These are phyloP conservation scores for Styphnolobium japonicum DNA, from an alignment of 306 rosid species.

Conservation along the genomic window DNA sequence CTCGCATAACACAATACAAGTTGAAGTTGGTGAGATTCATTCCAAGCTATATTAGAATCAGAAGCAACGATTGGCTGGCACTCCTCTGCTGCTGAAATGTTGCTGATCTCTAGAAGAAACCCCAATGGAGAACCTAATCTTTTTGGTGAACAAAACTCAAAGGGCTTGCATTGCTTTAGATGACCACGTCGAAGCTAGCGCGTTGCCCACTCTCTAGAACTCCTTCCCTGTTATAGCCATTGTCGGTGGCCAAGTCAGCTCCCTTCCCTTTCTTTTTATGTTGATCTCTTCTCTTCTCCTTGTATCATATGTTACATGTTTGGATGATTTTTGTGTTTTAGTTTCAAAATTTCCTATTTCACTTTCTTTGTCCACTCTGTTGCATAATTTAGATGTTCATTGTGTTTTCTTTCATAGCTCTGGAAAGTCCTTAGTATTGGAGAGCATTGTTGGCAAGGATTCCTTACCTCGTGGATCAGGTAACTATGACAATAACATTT, in stretches of 20 bases:
- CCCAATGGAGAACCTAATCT: conserved; percentile 91
- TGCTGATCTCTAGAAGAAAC: too few species aligned
- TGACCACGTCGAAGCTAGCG: conserved; percentile 83
- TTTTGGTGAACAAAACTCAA: conserved; percentile 88
- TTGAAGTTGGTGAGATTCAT: too few species aligned
- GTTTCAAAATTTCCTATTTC: too few species aligned
- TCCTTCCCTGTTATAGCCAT: conserved; percentile 91
- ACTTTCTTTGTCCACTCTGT: too few species aligned
- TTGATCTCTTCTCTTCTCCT: background rate
- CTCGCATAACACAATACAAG: too few species aligned
- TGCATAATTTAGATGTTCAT: too few species aligned
- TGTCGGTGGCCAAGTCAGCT: conserved; percentile 93
- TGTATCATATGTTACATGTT: too few species aligned
- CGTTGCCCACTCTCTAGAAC: conserved; percentile 94
- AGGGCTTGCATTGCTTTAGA: conserved; percentile 95
- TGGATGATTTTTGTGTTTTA: too few species aligned
- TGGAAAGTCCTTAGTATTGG: conserved; percentile 88
- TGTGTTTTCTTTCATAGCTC: conserved; percentile 62
- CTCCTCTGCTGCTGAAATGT: too few species aligned
- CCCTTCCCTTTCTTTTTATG: conserved; percentile 16
- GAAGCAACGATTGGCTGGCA: too few species aligned
- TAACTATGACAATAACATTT: conserved; percentile 22
- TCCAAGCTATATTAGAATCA: conserved; percentile 40
- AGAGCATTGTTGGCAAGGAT: conserved; percentile 93
- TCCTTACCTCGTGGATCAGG: conserved; percentile 98